These are phyloP conservation scores for Penicillium sp. DNA, from an alignment of 2,329 filamentous ascomycete species.

Conservation along the genomic window DNA sequence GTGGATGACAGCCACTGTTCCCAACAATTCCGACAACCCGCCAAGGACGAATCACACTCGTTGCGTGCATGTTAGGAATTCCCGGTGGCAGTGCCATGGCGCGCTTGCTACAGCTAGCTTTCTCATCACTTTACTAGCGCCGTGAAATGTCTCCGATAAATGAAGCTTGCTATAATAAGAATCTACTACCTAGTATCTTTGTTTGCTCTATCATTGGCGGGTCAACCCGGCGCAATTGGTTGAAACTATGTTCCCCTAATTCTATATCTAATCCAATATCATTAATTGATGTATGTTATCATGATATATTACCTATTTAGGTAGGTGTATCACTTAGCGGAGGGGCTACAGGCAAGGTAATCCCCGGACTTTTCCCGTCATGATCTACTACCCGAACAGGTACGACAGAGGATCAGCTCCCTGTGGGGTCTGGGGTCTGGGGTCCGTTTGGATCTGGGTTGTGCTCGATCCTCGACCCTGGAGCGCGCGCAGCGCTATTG, in stretches of 20 bases:
- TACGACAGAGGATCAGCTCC: conserved; percentile 1
- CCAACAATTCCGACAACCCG: conserved; percentile 8
- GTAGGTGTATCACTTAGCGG: background rate
- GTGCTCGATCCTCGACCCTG: background rate
- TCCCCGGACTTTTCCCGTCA: background rate
- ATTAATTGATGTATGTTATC: background rate
- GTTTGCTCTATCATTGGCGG: background rate
- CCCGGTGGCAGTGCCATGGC: conserved; percentile 6
- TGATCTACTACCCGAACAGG: conserved; percentile 18
- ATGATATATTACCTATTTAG: background rate
- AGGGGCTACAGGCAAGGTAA: background rate
- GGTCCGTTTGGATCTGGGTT: background rate
- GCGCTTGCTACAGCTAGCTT: background rate
- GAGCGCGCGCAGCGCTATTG: background rate
- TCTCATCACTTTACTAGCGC: background rate
- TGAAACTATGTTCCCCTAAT: background rate
- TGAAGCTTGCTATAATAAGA: background rate
- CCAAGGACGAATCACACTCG: conserved; percentile 7
- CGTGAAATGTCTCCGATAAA: background rate
- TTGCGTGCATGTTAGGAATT: background rate
- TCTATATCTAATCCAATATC: background rate
- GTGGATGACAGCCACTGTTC: background rate
- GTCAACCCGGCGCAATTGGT: background rate
- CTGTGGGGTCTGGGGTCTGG: background rate
- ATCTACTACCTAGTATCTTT: background rate